Evolutionary conservation across 345 rosid species (phyloP), one percentile per base, ranked within the genome.

Genomic region (Viola odorata): DNA sequence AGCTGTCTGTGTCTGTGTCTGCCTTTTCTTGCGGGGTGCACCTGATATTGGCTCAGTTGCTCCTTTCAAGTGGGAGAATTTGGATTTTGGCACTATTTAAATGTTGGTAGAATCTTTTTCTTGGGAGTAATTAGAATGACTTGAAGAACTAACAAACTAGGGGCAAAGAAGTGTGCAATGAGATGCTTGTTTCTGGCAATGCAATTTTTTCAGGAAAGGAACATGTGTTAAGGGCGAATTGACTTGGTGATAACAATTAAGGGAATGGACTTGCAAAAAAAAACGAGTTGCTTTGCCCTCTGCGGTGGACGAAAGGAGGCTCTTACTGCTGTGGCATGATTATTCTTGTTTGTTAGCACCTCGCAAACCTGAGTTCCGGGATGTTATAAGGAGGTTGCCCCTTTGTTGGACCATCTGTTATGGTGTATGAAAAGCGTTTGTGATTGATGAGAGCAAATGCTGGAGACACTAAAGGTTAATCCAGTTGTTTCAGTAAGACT

Each of bases 1-100:
- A 1, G 89, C 96, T 4, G 96, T 91, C 44, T 91, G 97, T 53
- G 96, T 88, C 64, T 91, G 97, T 74, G 97, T 91, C 53, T 91
- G 97, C 72, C 73, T 91, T 48, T 86, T 86, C 77, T 53, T 84
- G 75, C 85, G 94, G 32, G 89, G 89, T 16, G 72, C 77, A 36
- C 95, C 95, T 0, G 68, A 77, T 15, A 77, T 87, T 50, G 80
- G 96, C 51, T 66, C 62, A 37, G 77, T 73, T 63, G 77, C 84
- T 61, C 96, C 84, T 40, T 91, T 91, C 61, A 84, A 79, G 73
- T 91, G 98, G 98, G 89, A 88, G 67, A 77, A 72, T 58, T 61
- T 91, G 82, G 83, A 74, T 63, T 91, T 59, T 59, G 95, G 98
- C 65, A 70, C 91, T 12, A 80, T 69, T 45, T 91, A 88, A 80